Evolutionary conservation across 768 basidiomycete species (phyloP).

Genomic region (Trametes gibbosa): DNA sequence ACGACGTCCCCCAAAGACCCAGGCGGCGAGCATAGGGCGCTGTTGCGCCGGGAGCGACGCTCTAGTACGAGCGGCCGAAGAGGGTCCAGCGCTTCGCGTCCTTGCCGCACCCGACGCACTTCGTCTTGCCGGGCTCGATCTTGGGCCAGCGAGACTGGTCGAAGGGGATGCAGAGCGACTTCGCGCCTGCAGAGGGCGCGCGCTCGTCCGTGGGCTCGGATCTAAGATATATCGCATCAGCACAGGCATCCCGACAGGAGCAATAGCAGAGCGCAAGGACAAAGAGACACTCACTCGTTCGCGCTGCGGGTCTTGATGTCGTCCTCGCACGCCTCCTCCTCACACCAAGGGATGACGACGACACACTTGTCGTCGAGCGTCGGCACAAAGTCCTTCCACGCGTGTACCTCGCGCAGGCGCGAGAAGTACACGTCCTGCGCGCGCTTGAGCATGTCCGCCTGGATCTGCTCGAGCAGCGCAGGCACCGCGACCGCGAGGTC

Average conservation of each 20-base stretch:
- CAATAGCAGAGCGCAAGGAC: neutral
- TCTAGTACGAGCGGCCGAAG: conserved; percentile 87
- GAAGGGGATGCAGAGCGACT: conserved; percentile 94
- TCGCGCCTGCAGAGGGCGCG: conserved; percentile 96
- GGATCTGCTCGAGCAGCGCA: conserved; percentile 78
- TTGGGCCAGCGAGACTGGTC: conserved; percentile 81
- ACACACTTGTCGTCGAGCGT: conserved; percentile 85
- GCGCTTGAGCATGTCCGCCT: conserved; percentile 79
- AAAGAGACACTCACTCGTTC: conserved; percentile 57
- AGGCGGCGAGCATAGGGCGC: neutral
- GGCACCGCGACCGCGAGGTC: conserved; percentile 52
- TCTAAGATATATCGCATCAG: conserved; percentile 35
- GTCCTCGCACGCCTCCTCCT: conserved; percentile 89
- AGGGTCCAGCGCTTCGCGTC: conserved; percentile 95
- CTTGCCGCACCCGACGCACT: conserved; percentile 84
- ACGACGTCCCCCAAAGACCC: neutral
- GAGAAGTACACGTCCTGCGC: conserved; percentile 74
- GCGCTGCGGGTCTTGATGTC: conserved; percentile 96
- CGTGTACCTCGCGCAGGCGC: conserved; percentile 67
- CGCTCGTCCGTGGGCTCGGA: conserved; percentile 89
- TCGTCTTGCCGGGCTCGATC: conserved; percentile 82
- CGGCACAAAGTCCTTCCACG: conserved; percentile 94
- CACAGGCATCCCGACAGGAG: neutral
- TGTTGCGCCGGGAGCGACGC: neutral
- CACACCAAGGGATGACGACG: conserved; percentile 94